phyloP scores from a whole-genome alignment of 371 early-diverging fungal genomes.

The Syncephalastrum contaminatum region DNA sequence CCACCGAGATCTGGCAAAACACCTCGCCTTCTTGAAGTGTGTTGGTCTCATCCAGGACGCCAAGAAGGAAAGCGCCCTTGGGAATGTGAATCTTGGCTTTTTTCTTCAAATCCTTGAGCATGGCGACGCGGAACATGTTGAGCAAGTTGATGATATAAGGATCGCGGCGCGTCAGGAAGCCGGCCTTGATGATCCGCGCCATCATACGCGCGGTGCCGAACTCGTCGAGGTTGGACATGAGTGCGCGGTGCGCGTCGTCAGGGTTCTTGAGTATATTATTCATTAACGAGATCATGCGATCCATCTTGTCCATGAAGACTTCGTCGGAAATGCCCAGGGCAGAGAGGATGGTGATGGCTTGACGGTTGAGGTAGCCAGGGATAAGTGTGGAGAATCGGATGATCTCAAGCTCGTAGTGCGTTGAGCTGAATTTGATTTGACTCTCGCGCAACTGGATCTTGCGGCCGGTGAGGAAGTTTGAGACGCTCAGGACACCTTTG shows the following conservation, averaged over 20 bases:
- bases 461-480: slow-evolving; percentile 20
- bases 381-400: slow-evolving; percentile 54
- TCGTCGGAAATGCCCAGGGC: slow-evolving; percentile 62
- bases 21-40: slow-evolving; percentile 66
- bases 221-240: slow-evolving; percentile 55
- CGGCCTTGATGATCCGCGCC: slow-evolving; percentile 56
- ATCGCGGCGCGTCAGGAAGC: slow-evolving; percentile 54
- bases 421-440: slow-evolving; percentile 69
- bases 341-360: slow-evolving; percentile 68
- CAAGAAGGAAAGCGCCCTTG: slow-evolving; percentile 68
- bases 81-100: slow-evolving; percentile 71
- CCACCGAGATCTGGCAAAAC: slow-evolving; percentile 59
- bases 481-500: slow-evolving; percentile 71
- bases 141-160: slow-evolving; percentile 59
- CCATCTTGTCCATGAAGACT: slow-evolving; percentile 51
- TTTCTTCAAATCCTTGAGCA: slow-evolving; percentile 64
- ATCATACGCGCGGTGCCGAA: slow-evolving; percentile 52
- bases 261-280: slow-evolving; percentile 45
- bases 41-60: slow-evolving; percentile 78
- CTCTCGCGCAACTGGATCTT: slow-evolving; percentile 60
- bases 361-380: slow-evolving; percentile 71
- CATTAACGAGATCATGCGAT: slow-evolving; percentile 43
- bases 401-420: slow-evolving; percentile 62
- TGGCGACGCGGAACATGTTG: slow-evolving; percentile 50
- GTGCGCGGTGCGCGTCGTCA: slow-evolving; percentile 41